phyloP scores from a whole-genome alignment of 2,329 filamentous ascomycete species.

The Mycosphaerelloides madeirae region DNA sequence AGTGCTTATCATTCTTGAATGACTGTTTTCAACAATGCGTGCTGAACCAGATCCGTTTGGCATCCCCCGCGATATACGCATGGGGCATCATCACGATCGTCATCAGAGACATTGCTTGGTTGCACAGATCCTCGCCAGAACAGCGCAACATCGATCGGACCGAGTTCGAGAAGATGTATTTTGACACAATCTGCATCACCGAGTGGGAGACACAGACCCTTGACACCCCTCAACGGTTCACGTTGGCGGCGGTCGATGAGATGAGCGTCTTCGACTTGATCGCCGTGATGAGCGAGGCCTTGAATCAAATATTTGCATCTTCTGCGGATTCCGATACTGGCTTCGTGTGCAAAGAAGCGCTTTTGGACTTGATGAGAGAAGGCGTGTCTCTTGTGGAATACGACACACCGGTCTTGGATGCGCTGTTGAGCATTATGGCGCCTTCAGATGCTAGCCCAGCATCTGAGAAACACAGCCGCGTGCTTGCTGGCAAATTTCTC shows the following conservation, averaged over 20 bases:
- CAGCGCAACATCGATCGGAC: slow-evolving; percentile 30
- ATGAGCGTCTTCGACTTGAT: slow-evolving; percentile 49
- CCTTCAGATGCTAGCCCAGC: slow-evolving; percentile 3
- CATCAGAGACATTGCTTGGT: slow-evolving; percentile 49
- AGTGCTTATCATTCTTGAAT: slow-evolving; percentile 68
- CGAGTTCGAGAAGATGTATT: slow-evolving; percentile 26
- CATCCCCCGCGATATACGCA: slow-evolving; percentile 69
- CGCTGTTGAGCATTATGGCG: slow-evolving; percentile 59
- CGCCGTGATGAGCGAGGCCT: slow-evolving; percentile 39
- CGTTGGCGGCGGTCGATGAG: slow-evolving; percentile 43
- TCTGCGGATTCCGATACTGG: slow-evolving; percentile 52
- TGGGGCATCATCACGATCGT: slow-evolving; percentile 74
- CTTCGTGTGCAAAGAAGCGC: slow-evolving; percentile 57
- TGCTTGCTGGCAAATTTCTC: slow-evolving; percentile 49
- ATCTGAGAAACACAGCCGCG: slow-evolving; percentile 11
- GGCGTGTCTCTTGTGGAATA: slow-evolving; percentile 66
- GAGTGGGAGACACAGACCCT: slow-evolving; percentile 3
- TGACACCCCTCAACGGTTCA: slow-evolving; percentile 35
- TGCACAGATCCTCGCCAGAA: slow-evolving; percentile 16
- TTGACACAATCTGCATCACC: slow-evolving; percentile 31
- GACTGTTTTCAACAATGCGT: slow-evolving; percentile 58
- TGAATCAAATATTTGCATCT: slow-evolving; percentile 46
- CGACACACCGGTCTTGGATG: slow-evolving; percentile 63
- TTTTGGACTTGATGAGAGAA: slow-evolving; percentile 67
- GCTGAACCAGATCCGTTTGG: slow-evolving; percentile 53